A percentile compares a stretch with the other conserved stretches of the same genome.
Evolutionary conservation across 371 early-diverging fungal genomes (phyloP).

Genomic region (Umbelopsis sp.): DNA sequence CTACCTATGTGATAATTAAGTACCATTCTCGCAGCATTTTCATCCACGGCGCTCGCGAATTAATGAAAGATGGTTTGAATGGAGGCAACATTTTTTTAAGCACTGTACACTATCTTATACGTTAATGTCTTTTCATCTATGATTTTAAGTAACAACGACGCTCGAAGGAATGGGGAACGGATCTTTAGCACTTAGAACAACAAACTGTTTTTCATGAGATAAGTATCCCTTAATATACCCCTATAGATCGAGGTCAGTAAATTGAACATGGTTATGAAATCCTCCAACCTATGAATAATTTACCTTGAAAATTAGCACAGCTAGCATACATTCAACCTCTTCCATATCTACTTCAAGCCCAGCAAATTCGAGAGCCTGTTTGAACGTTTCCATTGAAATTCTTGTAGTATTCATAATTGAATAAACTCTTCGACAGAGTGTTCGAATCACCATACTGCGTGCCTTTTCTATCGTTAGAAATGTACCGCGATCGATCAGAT

Average conservation of each 20-base stretch:
- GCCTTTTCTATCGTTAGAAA: constrained; percentile 81
- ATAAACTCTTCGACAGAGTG: constrained; percentile 80
- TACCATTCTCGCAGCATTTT: no score
- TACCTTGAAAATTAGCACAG: constrained; percentile 81
- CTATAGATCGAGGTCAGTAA: constrained; percentile 29
- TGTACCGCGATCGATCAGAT: constrained; percentile 68
- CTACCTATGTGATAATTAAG: no score
- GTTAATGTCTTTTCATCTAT: no score
- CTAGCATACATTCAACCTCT: constrained; percentile 63
- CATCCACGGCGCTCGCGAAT: no score
- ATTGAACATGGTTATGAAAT: neutral
- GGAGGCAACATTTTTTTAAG: no score
- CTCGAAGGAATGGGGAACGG: constrained; percentile 68
- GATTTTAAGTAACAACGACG: neutral
- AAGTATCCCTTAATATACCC: constrained; percentile 88
- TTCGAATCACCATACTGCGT: constrained; percentile 71
- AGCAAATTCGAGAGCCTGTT: constrained; percentile 54
- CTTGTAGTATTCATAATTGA: constrained; percentile 35
- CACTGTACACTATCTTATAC: no score
- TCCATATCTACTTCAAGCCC: constrained; percentile 47
- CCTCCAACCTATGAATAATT: neutral
- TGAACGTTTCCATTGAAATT: constrained; percentile 58
- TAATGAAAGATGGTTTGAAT: no score
- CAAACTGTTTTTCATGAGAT: constrained; percentile 74
- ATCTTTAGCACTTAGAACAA: constrained; percentile 76